These are phyloP conservation scores for Candida nitratophila DNA, from an alignment of 805 yeast species.

Conservation along the genomic window DNA sequence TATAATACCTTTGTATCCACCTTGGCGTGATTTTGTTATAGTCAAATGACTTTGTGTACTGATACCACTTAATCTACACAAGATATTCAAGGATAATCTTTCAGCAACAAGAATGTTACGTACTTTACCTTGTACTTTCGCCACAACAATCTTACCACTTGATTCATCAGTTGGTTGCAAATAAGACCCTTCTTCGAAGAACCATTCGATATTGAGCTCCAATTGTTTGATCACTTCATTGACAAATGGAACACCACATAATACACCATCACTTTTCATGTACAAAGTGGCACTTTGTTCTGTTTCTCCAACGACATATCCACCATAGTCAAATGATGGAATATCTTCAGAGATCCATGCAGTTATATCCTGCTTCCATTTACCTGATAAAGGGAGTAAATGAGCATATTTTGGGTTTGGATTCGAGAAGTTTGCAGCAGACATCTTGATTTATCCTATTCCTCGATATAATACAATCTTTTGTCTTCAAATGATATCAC, in stretches of 20 bases:
- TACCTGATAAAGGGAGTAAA: conserved; percentile 66
- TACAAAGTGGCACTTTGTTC: conserved; percentile 65
- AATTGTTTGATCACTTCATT: conserved; percentile 78
- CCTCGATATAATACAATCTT: too few species aligned
- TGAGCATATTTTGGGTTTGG: conserved; percentile 34
- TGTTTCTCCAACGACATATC: conserved; percentile 84
- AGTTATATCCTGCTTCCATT: conserved; percentile 76
- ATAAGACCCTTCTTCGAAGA: conserved; percentile 57
- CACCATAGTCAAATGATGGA: conserved; percentile 92
- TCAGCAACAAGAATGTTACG: conserved; percentile 77
- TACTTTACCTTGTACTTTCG: conserved; percentile 74
- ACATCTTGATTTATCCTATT: too few species aligned
- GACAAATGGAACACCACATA: conserved; percentile 87
- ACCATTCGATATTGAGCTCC: conserved; percentile 66
- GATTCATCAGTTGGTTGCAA: conserved; percentile 33
- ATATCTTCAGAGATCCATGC: conserved; percentile 80
- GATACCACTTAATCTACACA: conserved; percentile 81
- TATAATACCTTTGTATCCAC: conserved; percentile 74
- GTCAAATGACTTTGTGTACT: conserved; percentile 68
- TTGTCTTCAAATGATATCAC: too few species aligned
- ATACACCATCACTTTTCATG: conserved; percentile 74
- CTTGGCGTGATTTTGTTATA: conserved; percentile 50
- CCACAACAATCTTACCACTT: conserved; percentile 61
- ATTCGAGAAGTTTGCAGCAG: conserved; percentile 10
- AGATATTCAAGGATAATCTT: conserved; percentile 73